phyloP scores from a whole-genome alignment of 1,139 yeast genomes.

The Geotrichum cucujoidarum region DNA sequence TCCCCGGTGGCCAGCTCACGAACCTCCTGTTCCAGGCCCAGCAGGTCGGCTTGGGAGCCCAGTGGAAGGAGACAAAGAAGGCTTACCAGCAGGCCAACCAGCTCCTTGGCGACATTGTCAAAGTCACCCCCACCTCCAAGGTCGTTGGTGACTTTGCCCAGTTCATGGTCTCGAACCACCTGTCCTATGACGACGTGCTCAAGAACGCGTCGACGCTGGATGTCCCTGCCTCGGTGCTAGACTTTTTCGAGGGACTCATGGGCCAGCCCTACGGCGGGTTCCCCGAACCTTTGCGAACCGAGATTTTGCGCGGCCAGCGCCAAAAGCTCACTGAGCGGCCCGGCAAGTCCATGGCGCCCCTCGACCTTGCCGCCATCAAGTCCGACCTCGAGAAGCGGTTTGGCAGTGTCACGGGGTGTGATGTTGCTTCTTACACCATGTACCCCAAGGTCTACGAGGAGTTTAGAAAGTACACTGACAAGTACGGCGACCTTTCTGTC shows the following conservation, averaged over 20 bases:
- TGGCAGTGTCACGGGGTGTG: slow-evolving; percentile 65
- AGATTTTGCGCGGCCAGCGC: slow-evolving; percentile 83
- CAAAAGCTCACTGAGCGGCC: slow-evolving; percentile 86
- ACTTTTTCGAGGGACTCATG: slow-evolving; percentile 97
- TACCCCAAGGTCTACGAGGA: slow-evolving; percentile 95
- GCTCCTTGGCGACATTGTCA: slow-evolving; percentile 90
- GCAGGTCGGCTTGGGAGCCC: slow-evolving; percentile 94
- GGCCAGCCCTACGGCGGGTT: slow-evolving; percentile 99
- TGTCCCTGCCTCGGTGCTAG: slow-evolving; percentile 97
- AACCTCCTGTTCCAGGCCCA: slow-evolving; percentile 97
- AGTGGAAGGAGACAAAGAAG: slow-evolving; percentile 92
- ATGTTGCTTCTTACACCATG: slow-evolving; percentile 94
- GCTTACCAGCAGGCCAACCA: slow-evolving; percentile 88
- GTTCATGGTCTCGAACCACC: slow-evolving; percentile 94
- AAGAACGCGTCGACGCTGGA: slow-evolving; percentile 85
- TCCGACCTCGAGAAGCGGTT: slow-evolving; percentile 57
- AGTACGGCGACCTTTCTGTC: slow-evolving; percentile 88
- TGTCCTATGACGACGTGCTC: slow-evolving; percentile 76
- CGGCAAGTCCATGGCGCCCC: slow-evolving; percentile 79
- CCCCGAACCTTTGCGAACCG: slow-evolving; percentile 97
- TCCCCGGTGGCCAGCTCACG: slow-evolving; percentile 98
- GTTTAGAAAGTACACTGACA: slow-evolving; percentile 65
- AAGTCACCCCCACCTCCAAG: slow-evolving; percentile 97
- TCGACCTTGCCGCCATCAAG: slow-evolving; percentile 65
- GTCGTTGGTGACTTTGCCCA: slow-evolving; percentile 99